Evolutionary conservation across 2,329 filamentous ascomycete species (phyloP).

Genomic region (Dothistroma pini): DNA sequence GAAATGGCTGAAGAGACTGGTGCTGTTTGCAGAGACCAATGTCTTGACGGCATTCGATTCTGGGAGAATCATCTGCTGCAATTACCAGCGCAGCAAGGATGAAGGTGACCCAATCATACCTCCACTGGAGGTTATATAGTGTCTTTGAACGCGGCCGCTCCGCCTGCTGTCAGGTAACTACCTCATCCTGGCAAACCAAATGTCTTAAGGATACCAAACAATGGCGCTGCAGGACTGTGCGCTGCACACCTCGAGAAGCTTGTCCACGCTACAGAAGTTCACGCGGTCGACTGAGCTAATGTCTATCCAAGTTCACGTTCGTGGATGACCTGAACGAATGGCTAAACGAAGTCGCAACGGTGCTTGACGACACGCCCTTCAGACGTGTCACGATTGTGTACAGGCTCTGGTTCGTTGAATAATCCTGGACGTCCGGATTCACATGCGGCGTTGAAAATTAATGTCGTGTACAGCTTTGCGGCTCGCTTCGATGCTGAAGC

Average conservation of each 20-base stretch:
- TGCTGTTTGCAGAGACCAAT: conserved; percentile 82
- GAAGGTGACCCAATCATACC: neutral
- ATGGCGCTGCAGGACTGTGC: neutral
- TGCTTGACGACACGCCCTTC: too few species aligned
- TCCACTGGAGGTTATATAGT: neutral
- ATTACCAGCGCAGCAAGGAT: neutral
- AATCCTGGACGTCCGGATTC: too few species aligned
- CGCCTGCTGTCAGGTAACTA: too few species aligned
- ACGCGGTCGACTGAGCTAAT: neutral
- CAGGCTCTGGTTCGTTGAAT: too few species aligned
- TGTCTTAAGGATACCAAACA: neutral
- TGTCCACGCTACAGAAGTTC: neutral
- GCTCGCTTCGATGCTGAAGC: too few species aligned
- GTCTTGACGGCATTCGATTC: conserved; percentile 84
- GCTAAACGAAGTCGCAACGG: too few species aligned
- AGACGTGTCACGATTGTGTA: too few species aligned
- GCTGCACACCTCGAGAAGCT: neutral
- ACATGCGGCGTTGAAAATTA: too few species aligned
- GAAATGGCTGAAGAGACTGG: conserved; percentile 96
- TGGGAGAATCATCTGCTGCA: conserved; percentile 67
- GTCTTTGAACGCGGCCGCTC: neutral
- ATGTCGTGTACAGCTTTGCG: too few species aligned
- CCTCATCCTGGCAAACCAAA: too few species aligned
- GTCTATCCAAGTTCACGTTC: too few species aligned
- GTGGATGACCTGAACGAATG: too few species aligned